Percentiles rank a stretch among this genome's conserved stretches.
Evolutionary conservation across 108 stramenopile species (phyloP).

Genomic region (Skeletonema potamos): DNA sequence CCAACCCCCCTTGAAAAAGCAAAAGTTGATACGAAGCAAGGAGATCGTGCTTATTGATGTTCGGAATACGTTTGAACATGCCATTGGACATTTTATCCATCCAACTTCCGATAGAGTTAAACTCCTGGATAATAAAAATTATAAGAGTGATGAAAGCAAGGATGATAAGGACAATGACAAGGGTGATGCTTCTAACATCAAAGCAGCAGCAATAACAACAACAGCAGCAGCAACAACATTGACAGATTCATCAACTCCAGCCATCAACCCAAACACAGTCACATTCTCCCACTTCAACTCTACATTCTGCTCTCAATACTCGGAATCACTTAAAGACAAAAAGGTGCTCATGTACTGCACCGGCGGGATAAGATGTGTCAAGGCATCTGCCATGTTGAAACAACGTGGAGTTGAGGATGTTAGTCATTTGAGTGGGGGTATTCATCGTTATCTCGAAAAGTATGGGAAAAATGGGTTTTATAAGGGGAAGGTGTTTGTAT

Average conservation of each 20-base stretch:
- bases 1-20: neutral
- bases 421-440: slow-evolving; percentile 87
- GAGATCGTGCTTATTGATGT: slow-evolving; percentile 77
- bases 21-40: neutral
- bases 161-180: neutral
- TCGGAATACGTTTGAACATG: slow-evolving; percentile 85
- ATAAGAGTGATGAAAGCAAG: neutral
- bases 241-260: slow-evolving; percentile 35
- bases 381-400: slow-evolving; percentile 74
- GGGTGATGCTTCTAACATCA: no score
- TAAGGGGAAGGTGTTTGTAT: slow-evolving; percentile 92
- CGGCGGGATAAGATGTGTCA: slow-evolving; percentile 84
- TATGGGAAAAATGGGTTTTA: slow-evolving; percentile 84
- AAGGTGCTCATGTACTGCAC: slow-evolving; percentile 96
- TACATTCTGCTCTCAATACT: slow-evolving; percentile 60
- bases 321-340: slow-evolving; percentile 65
- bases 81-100: slow-evolving; percentile 78
- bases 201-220: neutral
- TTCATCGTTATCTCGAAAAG: slow-evolving; percentile 91
- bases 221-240: neutral
- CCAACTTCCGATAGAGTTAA: slow-evolving; percentile 1
- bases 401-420: slow-evolving; percentile 75
- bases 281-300: slow-evolving; percentile 76
- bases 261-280: slow-evolving; percentile 74
- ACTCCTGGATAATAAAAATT: neutral